Evolutionary conservation across 805 yeast genomes (phyloP), one percentile per base, ranked within the genome.

Genomic region (Saccharomycopsis javanensis): DNA sequence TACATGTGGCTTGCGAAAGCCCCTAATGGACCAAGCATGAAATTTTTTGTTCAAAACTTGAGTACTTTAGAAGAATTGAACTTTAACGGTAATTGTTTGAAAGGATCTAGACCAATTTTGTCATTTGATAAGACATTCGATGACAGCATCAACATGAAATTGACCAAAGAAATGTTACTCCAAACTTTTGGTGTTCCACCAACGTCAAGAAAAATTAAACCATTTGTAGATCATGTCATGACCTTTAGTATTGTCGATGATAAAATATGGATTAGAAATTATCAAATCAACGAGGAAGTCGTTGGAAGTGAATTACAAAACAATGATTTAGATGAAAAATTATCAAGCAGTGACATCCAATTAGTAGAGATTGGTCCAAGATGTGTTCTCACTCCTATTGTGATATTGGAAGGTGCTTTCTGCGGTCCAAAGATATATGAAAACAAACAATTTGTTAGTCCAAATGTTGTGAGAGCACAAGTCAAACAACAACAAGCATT

Each of bases 361-460:
- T 76, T 94, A 65, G 86, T 94, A 58, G 99, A 94, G 75, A 89
- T 94, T 64, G 99, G 99, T 2, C 99, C 99, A 55, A 81, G 99
- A 71, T 85, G 90, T 63, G 98, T 94, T 34, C 78, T 94, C 75
- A 92, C 98, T 2, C 83, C 86, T 62, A 91, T 94, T 64, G 84
- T 95, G 59, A 82, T 94, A 55, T 78, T 92, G 62, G 98, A 94
- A 75, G 99, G 99, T 53, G 89, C 97, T 1, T 94, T 94, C 66
- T 92, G 97, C 57, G 99, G 99, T 20, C 97, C 98, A 62, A 89
- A 91, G 78, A 90, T 94, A 63, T 94, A 88, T 72, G 98, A 94
- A 68, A 94, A 94, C 76, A 91, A 88, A 76, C 94, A 92, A 72
- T 94, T 88, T 71, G 96, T 94, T 52, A 88, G 96, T 60, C 99